Evolutionary conservation across 176 grass and related monocot species (phyloP).

Genomic region (Triticum urartu): DNA sequence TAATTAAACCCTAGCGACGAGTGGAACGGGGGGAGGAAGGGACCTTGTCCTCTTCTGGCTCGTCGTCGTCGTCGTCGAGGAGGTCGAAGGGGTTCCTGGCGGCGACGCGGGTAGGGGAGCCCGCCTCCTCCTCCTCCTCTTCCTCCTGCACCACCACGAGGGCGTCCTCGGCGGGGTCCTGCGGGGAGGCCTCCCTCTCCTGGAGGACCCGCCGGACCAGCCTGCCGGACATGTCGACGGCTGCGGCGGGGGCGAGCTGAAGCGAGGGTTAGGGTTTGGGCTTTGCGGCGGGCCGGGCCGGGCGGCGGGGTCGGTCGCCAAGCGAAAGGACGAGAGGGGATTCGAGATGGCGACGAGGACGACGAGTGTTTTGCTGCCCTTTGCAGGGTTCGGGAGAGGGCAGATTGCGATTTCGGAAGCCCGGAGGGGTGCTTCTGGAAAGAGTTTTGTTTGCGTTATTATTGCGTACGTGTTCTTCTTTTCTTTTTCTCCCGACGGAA

Average conservation of each 20-base stretch:
- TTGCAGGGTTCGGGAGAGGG: not conserved
- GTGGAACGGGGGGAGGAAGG: not conserved
- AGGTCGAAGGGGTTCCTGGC: conserved; percentile 84
- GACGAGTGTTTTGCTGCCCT: conserved; percentile 7
- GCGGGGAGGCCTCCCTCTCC: conserved; percentile 56
- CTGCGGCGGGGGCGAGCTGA: not conserved
- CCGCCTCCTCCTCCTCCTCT: conserved; percentile 28
- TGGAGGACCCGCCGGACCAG: conserved; percentile 76
- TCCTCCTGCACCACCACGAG: conserved; percentile 25
- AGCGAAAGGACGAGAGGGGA: not conserved
- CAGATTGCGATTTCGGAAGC: not conserved
- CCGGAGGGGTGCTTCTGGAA: not conserved
- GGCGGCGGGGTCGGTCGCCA: not conserved
- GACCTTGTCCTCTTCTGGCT: conserved; percentile 44
- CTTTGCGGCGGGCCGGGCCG: not conserved
- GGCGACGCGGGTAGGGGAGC: conserved; percentile 27
- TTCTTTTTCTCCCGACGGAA: too few relatives aligned
- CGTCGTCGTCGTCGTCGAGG: conserved; percentile 52
- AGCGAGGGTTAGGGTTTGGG: conserved; percentile 52
- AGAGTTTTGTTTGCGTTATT: not conserved
- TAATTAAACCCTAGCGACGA: not conserved
- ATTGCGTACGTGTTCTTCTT: not conserved
- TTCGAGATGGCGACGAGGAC: conserved; percentile 18
- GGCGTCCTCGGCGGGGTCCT: conserved; percentile 29
- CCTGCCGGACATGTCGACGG: conserved; percentile 62